Evolutionary conservation across 2,329 filamentous ascomycete genomes (phyloP).

Genomic region (Aureobasidium uvarum): DNA sequence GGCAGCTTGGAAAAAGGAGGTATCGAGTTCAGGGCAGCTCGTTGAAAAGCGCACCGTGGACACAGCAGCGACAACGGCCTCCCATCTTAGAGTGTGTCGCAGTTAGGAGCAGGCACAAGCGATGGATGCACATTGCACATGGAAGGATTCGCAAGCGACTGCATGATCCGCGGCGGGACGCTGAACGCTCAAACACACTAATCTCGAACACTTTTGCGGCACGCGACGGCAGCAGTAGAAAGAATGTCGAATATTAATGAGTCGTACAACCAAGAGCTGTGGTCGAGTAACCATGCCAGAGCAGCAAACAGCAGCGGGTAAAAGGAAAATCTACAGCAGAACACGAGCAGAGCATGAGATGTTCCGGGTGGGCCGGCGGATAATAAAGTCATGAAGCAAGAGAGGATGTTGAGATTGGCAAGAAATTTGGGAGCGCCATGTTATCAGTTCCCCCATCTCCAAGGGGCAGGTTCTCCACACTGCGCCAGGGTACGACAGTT

Average conservation of each 20-base stretch:
- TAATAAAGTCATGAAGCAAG: conserved; percentile 2
- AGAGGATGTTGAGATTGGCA: conserved; percentile 6
- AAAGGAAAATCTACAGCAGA: conserved; percentile 8
- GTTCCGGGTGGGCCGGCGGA: conserved; percentile 12
- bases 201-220: neutral
- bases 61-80: conserved; percentile 9
- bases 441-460: conserved; percentile 21
- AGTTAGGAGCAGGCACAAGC: conserved; percentile 8
- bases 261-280: neutral
- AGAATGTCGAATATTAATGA: too few relatives aligned
- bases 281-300: neutral
- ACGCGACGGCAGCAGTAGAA: neutral
- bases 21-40: neutral
- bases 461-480: conserved; percentile 14
- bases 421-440: conserved; percentile 14
- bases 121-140: conserved; percentile 15
- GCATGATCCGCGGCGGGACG: conserved; percentile 22
- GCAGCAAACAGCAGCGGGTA: conserved; percentile 1
- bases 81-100: neutral
- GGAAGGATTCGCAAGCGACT: conserved; percentile 13
- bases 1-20: neutral
- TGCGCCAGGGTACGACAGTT: conserved; percentile 15
- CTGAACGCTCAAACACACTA: conserved; percentile 20
- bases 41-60: neutral
- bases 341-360: conserved; percentile 14